Evolutionary conservation across 257 asterid species (phyloP), one percentile per base, ranked within the genome.

Genomic region (Solanum boliviense): DNA sequence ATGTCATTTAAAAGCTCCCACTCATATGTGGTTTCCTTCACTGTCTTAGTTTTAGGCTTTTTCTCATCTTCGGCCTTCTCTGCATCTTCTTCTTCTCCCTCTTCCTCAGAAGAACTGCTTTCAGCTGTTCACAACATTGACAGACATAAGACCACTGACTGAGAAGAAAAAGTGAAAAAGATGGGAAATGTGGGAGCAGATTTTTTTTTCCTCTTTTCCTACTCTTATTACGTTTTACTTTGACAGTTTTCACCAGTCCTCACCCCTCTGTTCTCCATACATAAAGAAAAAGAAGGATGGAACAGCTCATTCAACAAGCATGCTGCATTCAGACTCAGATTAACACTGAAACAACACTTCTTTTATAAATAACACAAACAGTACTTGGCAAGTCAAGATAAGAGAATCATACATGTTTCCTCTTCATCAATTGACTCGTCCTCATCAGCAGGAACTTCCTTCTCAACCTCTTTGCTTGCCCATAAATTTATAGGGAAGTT

Each of bases 1-100:
- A 96, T 90, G 68, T 96, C 98, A 89, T 96, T 96, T 93, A 95
- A 84, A 92, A 95, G 97, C 91, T 96, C 99, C 99, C 99, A 96
- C 88, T 96, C 99, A 88, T 90, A 85, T 15, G 93, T 92, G 85
- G 96, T 95, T 90, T 93, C 97, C 92, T 93, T 95, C 83, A 93
- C 90, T 32, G 88, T 95, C 92, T 95, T 96, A 21, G 95, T 93
- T 92, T 94, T 95, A 76, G 98, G 95, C 88, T 96, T 95, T 67
- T 95, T 91, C 91, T 93, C 98, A 18, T 93, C 95, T 65, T 93
- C 98, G 1, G 92, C 98, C 91, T 95, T 92, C 88, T 93, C 98
- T 3, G 93, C 84, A 56, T 94, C 97, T 83, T 92, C 98, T 67
- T 94, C 98, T 62, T 94, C 95, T 87, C 75, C 94, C 58, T 92